Evolutionary conservation across 768 basidiomycete species (phyloP), one percentile per base, ranked within the genome.

Genomic region (Serpula lacrymans): DNA sequence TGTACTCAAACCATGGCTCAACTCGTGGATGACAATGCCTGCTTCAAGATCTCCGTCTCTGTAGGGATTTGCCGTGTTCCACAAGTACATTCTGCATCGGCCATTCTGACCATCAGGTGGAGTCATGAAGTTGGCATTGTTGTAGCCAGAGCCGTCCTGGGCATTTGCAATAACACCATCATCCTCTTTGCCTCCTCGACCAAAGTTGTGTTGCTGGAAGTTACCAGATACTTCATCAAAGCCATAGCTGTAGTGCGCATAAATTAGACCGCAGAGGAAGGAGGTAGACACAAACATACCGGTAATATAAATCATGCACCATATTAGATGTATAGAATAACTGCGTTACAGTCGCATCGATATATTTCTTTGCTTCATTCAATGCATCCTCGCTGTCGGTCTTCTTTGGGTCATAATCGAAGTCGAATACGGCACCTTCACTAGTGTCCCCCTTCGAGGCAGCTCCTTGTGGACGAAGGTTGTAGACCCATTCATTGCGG

Each of bases 161-260:
- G 95, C 95, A 54, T 95, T 95, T 39, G 88, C 80, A 45, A 96
- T 91, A 43, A 99, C 89, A 23, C 82, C 92, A 49, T 99, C 93
- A 47, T 78, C 78, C 55, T 91, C 92, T 39, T 64, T 64, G 16
- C 95, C 95, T 20, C 94, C 95, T 28, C 82, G 80, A 1, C 82
- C 93, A 53, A 94, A 95, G 78, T 98, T 98, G 75, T 89, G 78
- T 54, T 93, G 90, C 64, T 99, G 95, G 84, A 98, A 99, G 75
- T 99, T 97, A 11, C 94, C 94, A 2, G 87, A 67, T 7, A 72
- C 71, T 62, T 97, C 94, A 55, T 88, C 87, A 63, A 99, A 99
- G 14, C 95, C 95, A 47, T 92, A 88, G 32, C 84, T 82, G 45
- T 59, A 40, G 23, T 27, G 27, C 25, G 3, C 6, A 24, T 12